Conservation (phyloP, 768 basidiomycete genomes). For the Termitomyces eurrhizus region DNA sequence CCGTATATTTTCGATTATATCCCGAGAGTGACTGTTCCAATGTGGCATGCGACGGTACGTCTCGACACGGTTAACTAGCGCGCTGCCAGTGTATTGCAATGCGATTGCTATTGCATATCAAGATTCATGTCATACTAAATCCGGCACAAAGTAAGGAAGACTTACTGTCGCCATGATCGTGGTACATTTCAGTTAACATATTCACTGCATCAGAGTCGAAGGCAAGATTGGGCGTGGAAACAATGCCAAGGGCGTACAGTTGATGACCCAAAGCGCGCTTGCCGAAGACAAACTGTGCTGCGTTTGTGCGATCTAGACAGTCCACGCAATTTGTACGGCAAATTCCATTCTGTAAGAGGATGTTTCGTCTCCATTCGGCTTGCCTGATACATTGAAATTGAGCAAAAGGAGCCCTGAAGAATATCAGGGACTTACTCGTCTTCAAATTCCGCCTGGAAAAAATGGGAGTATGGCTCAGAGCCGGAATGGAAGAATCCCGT, state of each 20-base stretch:
- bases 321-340: constrained; percentile 96
- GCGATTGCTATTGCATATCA: constrained; percentile 57
- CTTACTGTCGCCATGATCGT: constrained; percentile 94
- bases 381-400: constrained; percentile 15
- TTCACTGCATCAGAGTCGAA: constrained; percentile 95
- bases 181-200: constrained; percentile 98
- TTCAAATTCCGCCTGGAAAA: constrained; percentile 45
- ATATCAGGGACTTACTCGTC: constrained; percentile 26
- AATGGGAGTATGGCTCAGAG: constrained; percentile 77
- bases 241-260: constrained; percentile 88
- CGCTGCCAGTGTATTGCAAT: constrained; percentile 94
- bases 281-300: constrained; percentile 95
- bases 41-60: constrained; percentile 94
- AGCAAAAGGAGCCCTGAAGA: not conserved
- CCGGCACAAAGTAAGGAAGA: not conserved
- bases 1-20: constrained; percentile 92
- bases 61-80: constrained; percentile 93
- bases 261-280: constrained; percentile 95
- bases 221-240: constrained; percentile 77
- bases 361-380: constrained; percentile 54
- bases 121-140: not conserved
- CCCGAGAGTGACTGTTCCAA: constrained; percentile 96
- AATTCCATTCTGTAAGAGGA: constrained; percentile 87
- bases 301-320: constrained; percentile 94
- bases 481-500: constrained; percentile 97